Conservation (phyloP, 2,329 filamentous ascomycete genomes). For the Calonectria honghensis region DNA sequence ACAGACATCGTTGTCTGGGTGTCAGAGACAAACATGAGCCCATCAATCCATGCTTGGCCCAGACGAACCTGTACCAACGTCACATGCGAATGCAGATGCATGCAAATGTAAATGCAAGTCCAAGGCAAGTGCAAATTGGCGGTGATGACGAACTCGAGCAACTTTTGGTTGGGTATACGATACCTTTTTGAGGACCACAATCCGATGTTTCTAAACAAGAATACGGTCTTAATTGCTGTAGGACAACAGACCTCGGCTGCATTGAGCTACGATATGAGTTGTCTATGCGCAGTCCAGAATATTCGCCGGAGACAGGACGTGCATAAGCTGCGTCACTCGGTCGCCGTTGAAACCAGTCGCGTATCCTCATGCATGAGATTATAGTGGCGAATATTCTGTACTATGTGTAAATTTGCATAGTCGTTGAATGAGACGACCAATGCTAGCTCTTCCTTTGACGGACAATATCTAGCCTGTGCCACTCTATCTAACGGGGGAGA, state of each 20-base stretch:
- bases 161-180: not conserved
- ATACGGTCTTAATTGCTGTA: too few species aligned
- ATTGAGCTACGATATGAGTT: constrained; percentile 9
- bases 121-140: not conserved
- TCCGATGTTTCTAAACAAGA: not conserved
- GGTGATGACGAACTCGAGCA: not conserved
- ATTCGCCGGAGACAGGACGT: constrained; percentile 15
- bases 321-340: constrained; percentile 14
- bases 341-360: not conserved
- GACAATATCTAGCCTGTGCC: constrained; percentile 5
- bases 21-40: constrained; percentile 28
- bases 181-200: not conserved
- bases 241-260: constrained; percentile 1
- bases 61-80: constrained; percentile 19
- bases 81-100: constrained; percentile 35
- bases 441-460: not conserved
- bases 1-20: constrained; percentile 15
- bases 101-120: constrained; percentile 1
- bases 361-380: constrained; percentile 3
- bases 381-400: not conserved
- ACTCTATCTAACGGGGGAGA: not conserved
- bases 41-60: constrained; percentile 24
- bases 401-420: not conserved
- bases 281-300: constrained; percentile 17
- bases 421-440: not conserved